Conservation (phyloP, 768 basidiomycete species). For the Leucosporidium scottii region DNA sequence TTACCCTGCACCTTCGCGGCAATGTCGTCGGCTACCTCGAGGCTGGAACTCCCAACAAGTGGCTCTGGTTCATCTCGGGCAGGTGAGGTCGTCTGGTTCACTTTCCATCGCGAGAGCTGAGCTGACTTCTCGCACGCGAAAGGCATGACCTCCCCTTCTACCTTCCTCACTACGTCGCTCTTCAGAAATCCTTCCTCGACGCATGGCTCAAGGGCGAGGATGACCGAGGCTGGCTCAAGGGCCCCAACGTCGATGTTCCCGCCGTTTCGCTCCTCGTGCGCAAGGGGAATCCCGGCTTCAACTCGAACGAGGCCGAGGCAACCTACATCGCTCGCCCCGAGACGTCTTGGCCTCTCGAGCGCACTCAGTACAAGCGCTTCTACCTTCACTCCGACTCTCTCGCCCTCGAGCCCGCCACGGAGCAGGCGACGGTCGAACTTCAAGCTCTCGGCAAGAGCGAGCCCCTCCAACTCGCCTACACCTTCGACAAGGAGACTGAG, state of each 20-base stretch:
- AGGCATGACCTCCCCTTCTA: slow-evolving; percentile 39
- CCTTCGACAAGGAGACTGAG: slow-evolving; percentile 33
- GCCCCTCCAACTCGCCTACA: slow-evolving; percentile 15
- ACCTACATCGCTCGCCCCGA: slow-evolving; percentile 33
- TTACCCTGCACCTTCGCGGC: slow-evolving; percentile 35
- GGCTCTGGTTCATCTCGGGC: slow-evolving; percentile 38
- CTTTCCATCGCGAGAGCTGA: too few species aligned
- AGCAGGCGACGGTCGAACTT: slow-evolving; percentile 13
- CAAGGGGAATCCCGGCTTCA: slow-evolving; percentile 38
- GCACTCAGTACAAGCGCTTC: slow-evolving; percentile 29
- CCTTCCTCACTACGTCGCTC: slow-evolving; percentile 34
- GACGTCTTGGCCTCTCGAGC: slow-evolving; percentile 33
- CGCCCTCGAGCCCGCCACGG: neutral
- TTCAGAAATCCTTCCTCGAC: slow-evolving; percentile 27
- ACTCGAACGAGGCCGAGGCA: slow-evolving; percentile 35
- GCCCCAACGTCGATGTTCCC: slow-evolving; percentile 31
- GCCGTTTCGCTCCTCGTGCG: slow-evolving; percentile 36
- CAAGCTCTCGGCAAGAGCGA: slow-evolving; percentile 24
- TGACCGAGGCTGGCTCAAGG: slow-evolving; percentile 23
- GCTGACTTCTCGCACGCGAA: too few species aligned
- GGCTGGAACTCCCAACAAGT: slow-evolving; percentile 37
- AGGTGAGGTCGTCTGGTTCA: too few species aligned
- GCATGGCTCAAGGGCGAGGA: slow-evolving; percentile 26
- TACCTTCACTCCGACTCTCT: slow-evolving; percentile 15
- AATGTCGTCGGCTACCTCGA: slow-evolving; percentile 38